Evolutionary conservation across 805 yeast species (phyloP), one percentile per base, ranked within the genome.

Genomic region (Schwanniomyces polymorphus): DNA sequence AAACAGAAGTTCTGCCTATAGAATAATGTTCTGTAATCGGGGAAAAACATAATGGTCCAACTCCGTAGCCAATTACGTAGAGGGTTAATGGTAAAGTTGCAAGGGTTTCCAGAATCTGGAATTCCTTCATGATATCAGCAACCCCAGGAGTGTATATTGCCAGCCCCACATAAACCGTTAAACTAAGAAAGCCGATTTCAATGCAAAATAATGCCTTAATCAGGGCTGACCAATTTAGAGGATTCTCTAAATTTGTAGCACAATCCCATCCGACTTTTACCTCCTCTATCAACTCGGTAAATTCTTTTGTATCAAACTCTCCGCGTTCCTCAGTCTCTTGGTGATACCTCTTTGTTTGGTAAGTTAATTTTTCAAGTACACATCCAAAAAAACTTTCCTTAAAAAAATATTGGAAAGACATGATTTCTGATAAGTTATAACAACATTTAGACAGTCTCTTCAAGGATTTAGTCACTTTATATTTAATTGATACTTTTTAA

Each of bases 21-120:
- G 62, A 56, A 2, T 80, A 75, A 25, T 75, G 66, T 53, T 80
- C 85, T n/a, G 81, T 73, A 39, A 80, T 50, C 2, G 85, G 84
- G 0, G 84, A 76, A 44, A 78, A 74, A 2, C 79, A 47, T 66
- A 80, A 65, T 2, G 84, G 84, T 2, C 84, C 84, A 8, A 80
- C 39, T 41, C 81, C 84, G 52, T 80, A 80, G 12, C 84, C 85
- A 27, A 79, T 52, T 5, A 80, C 80, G 48, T 74, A 81, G 28
- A 79, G 47, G 1, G 82, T 67, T 53, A 81, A 63, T 6, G 80
- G 79, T 31, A 81, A 59, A 1, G 72, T 60, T 0, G 78, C 78
- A 5, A 68, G 70, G 4, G 68, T 74, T 31, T 59, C 61, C 10
- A 72, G 64, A 6, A 75, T 71, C 14, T 59, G 51, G 52, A 78